Evolutionary conservation across 371 early-diverging fungal genomes (phyloP).

Genomic region (Mucor circinelloides): DNA sequence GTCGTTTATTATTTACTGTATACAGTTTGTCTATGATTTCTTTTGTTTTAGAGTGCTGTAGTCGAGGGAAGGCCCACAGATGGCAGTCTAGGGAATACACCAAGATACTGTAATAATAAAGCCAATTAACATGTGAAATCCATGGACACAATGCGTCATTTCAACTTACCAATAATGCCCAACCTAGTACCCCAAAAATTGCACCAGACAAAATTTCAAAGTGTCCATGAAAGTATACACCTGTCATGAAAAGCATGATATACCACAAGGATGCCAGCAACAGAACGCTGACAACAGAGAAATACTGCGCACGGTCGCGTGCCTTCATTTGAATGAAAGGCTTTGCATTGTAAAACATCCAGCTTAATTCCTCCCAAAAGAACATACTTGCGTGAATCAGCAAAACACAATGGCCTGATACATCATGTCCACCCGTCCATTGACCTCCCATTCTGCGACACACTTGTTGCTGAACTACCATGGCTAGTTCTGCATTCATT

Average conservation of each 20-base stretch:
- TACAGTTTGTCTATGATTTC: neutral
- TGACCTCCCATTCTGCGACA: slow-evolving; percentile 72
- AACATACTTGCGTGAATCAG: slow-evolving; percentile 83
- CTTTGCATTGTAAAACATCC: slow-evolving; percentile 31
- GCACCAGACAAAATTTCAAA: slow-evolving; percentile 74
- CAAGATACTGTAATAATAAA: slow-evolving; percentile 34
- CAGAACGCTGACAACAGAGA: slow-evolving; percentile 33
- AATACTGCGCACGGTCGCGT: slow-evolving; percentile 25
- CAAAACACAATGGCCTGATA: slow-evolving; percentile 90
- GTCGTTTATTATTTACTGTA: neutral
- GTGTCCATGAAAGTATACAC: slow-evolving; percentile 80
- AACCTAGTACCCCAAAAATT: slow-evolving; percentile 69
- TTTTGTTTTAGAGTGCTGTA: neutral
- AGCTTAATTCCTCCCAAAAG: slow-evolving; percentile 72
- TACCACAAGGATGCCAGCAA: slow-evolving; percentile 65
- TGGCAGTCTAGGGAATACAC: slow-evolving; percentile 36
- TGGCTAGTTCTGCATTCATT: slow-evolving; percentile 1
- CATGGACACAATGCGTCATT: neutral
- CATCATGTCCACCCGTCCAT: slow-evolving; percentile 82
- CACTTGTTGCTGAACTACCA: slow-evolving; percentile 33
- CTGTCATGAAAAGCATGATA: slow-evolving; percentile 78
- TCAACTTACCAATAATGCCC: slow-evolving; percentile 56
- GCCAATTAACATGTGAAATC: neutral
- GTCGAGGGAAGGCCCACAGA: slow-evolving; percentile 23
- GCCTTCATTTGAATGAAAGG: slow-evolving; percentile 21